These are phyloP conservation scores for Sporothrix humicola DNA, from an alignment of 2,329 filamentous ascomycete genomes.

Conservation along the genomic window DNA sequence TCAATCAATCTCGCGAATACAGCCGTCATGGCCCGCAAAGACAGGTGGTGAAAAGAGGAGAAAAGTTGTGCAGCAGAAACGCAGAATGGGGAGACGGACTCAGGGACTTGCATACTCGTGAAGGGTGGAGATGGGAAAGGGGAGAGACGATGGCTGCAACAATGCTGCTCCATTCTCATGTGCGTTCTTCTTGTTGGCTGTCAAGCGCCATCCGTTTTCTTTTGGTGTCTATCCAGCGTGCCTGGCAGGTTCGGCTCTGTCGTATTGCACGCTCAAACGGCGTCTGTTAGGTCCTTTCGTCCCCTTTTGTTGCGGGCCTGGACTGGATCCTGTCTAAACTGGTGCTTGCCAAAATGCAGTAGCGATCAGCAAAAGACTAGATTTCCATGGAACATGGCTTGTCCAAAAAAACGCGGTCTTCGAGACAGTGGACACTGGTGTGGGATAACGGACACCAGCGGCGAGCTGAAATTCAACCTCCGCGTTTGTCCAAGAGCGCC, in stretches of 20 bases:
- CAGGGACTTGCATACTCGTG: neutral
- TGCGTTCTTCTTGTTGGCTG: slow-evolving; percentile 20
- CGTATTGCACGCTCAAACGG: neutral
- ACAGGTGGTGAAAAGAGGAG: neutral
- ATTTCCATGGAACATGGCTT: slow-evolving; percentile 29
- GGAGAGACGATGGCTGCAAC: neutral
- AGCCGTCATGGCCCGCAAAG: slow-evolving; percentile 4
- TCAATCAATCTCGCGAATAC: slow-evolving; percentile 11
- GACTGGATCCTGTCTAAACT: slow-evolving; percentile 9
- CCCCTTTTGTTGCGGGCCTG: slow-evolving; percentile 10
- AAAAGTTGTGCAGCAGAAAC: neutral
- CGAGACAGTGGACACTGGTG: neutral
- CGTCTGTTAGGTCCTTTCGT: neutral
- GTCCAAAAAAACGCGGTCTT: neutral
- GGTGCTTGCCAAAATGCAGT: slow-evolving; percentile 1
- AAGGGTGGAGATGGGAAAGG: slow-evolving; percentile 17
- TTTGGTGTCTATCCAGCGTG: neutral
- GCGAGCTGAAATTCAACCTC: slow-evolving; percentile 20
- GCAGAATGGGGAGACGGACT: neutral
- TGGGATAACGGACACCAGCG: neutral
- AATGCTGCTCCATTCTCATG: slow-evolving; percentile 24
- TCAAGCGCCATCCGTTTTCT: neutral
- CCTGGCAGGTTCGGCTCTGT: neutral
- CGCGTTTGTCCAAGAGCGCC: neutral
- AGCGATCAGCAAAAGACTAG: slow-evolving; percentile 23